These are phyloP conservation scores for Penicillium sp. DNA, from an alignment of 2,329 filamentous ascomycete species.

Conservation along the genomic window DNA sequence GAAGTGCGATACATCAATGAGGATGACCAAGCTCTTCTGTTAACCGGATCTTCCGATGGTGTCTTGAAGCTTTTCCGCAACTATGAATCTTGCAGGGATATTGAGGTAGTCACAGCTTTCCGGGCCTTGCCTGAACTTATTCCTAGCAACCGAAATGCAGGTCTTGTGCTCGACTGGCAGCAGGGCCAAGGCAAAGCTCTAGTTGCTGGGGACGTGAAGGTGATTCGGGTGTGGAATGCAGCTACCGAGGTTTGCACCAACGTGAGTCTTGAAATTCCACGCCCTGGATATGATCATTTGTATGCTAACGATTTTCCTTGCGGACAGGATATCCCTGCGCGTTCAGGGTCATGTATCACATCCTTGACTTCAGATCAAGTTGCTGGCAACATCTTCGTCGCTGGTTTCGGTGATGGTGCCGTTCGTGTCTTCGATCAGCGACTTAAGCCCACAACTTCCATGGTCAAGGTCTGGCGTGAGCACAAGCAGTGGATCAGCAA, in stretches of 20 bases:
- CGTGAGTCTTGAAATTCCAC: conserved; percentile 39
- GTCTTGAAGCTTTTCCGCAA: conserved; percentile 90
- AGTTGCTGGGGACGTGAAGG: conserved; percentile 93
- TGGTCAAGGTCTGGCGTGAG: conserved; percentile 96
- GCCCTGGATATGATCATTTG: not conserved
- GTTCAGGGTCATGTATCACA: conserved; percentile 92
- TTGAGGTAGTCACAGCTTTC: conserved; percentile 87
- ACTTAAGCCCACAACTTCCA: conserved; percentile 75
- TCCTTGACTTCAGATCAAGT: conserved; percentile 96
- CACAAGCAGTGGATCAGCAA: conserved; percentile 94
- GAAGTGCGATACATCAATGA: conserved; percentile 98
- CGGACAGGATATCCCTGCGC: conserved; percentile 76
- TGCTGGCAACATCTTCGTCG: conserved; percentile 92
- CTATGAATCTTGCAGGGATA: conserved; percentile 73
- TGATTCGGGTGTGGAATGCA: conserved; percentile 95
- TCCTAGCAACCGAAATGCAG: conserved; percentile 88
- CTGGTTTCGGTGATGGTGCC: conserved; percentile 92
- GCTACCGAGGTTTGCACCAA: conserved; percentile 87
- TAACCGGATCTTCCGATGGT: conserved; percentile 93
- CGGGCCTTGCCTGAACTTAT: conserved; percentile 90
- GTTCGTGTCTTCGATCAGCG: conserved; percentile 92
- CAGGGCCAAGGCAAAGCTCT: conserved; percentile 92
- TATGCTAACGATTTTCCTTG: conserved; percentile 4
- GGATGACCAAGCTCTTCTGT: conserved; percentile 89
- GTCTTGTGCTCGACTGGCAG: conserved; percentile 98